Conservation (phyloP, 2,329 filamentous ascomycete species). For the Pleoardoris graminearum region DNA sequence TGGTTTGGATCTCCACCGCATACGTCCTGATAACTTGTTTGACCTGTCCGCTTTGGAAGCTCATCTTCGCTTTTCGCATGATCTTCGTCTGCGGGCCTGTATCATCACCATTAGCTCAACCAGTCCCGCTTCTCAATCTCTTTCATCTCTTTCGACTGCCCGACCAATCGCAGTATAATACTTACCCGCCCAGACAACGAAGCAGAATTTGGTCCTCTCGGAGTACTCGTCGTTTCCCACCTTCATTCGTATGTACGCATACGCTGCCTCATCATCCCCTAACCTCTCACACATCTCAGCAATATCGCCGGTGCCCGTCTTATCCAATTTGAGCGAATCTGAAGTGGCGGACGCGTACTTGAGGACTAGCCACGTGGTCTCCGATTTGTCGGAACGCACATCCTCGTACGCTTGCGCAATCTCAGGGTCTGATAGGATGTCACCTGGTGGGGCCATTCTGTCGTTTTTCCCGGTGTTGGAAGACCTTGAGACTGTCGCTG, state of each 20-base stretch:
- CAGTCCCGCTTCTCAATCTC: neutral
- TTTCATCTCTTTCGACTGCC: neutral
- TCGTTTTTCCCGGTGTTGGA: neutral
- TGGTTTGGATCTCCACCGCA: constrained; percentile 66
- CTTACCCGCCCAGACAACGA: constrained; percentile 70
- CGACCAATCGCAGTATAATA: neutral
- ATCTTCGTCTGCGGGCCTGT: constrained; percentile 58
- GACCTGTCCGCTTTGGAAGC: constrained; percentile 67
- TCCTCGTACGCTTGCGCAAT: constrained; percentile 67
- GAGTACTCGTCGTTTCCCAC: constrained; percentile 73
- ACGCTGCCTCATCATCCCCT: constrained; percentile 65
- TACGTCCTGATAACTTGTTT: constrained; percentile 67
- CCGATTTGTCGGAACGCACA: constrained; percentile 68
- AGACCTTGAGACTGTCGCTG: neutral
- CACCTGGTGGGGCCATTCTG: constrained; percentile 34
- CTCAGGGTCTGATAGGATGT: constrained; percentile 53
- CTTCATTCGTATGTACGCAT: constrained; percentile 62
- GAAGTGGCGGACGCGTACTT: constrained; percentile 61
- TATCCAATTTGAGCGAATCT: constrained; percentile 60
- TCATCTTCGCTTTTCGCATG: constrained; percentile 71
- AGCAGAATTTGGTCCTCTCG: constrained; percentile 68
- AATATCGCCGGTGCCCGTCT: constrained; percentile 64
- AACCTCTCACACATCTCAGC: constrained; percentile 60
- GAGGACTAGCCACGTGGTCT: constrained; percentile 68
- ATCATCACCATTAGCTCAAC: neutral